These are phyloP conservation scores for Entonaema liquescens DNA, from an alignment of 495 filamentous ascomycete species.

Conservation along the genomic window DNA sequence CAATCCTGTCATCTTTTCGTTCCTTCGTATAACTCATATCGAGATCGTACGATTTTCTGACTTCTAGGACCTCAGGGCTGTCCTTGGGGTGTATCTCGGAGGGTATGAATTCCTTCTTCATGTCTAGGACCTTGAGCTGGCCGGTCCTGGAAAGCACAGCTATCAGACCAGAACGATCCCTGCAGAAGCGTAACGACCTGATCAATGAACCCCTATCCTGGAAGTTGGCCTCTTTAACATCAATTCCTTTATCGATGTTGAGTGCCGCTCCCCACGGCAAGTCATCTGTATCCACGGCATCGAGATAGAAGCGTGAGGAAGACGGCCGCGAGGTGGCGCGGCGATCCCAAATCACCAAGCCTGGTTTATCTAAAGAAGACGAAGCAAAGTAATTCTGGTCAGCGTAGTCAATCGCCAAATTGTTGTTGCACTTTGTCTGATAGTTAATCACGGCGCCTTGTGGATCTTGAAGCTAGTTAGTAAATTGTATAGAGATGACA, in stretches of 20 bases:
- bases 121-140: constrained; percentile 77
- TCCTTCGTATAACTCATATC: constrained; percentile 59
- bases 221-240: constrained; percentile 57
- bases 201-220: constrained; percentile 63
- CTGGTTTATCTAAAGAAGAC: constrained; percentile 72
- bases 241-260: constrained; percentile 70
- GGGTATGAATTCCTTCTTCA: constrained; percentile 67
- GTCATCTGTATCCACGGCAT: constrained; percentile 58
- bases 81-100: constrained; percentile 47
- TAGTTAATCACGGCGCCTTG: constrained; percentile 65
- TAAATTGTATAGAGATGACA: neutral
- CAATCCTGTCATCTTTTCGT: constrained; percentile 68
- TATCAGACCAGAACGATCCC: constrained; percentile 74
- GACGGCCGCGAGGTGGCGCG: constrained; percentile 66
- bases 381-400: constrained; percentile 96
- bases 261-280: constrained; percentile 68
- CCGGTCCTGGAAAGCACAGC: constrained; percentile 81
- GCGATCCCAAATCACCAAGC: constrained; percentile 88
- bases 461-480: constrained; percentile 54
- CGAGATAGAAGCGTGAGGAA: constrained; percentile 55
- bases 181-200: constrained; percentile 82
- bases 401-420: constrained; percentile 85
- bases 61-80: constrained; percentile 62
- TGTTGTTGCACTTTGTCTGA: constrained; percentile 85
- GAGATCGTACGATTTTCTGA: constrained; percentile 61